phyloP scores from a whole-genome alignment of 2,329 filamentous ascomycete genomes.

The Aspergillus felis region DNA sequence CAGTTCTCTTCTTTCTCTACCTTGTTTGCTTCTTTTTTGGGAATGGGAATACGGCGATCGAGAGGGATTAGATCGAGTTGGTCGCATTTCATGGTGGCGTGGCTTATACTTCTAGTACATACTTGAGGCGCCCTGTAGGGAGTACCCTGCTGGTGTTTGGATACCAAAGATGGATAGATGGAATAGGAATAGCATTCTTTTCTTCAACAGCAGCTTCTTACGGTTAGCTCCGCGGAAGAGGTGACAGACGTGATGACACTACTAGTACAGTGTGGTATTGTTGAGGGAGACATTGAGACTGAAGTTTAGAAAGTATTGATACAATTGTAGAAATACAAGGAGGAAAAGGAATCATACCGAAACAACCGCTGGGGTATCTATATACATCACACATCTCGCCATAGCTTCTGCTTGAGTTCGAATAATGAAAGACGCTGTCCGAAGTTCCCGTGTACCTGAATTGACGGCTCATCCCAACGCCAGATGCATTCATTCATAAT shows the following conservation, averaged over 20 bases:
- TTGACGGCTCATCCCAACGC: neutral
- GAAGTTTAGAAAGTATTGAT: neutral
- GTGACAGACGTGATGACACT: neutral
- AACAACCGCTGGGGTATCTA: slow-evolving; percentile 18
- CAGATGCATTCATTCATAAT: neutral
- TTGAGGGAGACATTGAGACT: neutral
- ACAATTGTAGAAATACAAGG: neutral
- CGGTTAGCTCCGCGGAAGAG: too few species aligned
- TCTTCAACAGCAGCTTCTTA: neutral
- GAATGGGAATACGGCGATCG: neutral
- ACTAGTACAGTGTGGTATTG: neutral
- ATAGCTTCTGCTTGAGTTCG: neutral
- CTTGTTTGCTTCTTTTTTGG: neutral
- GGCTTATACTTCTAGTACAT: neutral
- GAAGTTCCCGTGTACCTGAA: neutral
- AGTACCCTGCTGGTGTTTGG: neutral
- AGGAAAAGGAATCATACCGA: neutral
- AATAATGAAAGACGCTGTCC: neutral
- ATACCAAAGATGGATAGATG: neutral
- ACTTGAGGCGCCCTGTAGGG: neutral
- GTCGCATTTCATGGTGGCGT: neutral
- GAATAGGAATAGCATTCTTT: neutral
- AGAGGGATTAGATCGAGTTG: neutral
- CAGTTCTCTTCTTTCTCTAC: neutral
- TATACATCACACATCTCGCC: slow-evolving; percentile 10